These are phyloP conservation scores for Wallacemonas rigidus DNA, from an alignment of 208 protist genomes.

Conservation along the genomic window DNA sequence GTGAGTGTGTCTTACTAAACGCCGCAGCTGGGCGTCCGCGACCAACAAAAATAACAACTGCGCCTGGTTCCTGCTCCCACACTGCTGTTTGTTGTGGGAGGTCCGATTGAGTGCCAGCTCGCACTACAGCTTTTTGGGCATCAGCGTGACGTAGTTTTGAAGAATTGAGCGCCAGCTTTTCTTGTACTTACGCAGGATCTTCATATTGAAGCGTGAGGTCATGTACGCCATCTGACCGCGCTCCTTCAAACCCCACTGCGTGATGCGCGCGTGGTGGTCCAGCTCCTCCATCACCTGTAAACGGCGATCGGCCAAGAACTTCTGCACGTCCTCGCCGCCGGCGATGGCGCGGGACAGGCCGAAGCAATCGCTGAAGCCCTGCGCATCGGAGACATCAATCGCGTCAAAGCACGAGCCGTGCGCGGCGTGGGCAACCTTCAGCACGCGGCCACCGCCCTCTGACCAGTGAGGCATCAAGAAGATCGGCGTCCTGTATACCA, in stretches of 20 bases:
- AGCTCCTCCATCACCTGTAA: slow-evolving; percentile 91
- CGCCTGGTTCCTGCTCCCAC: too few relatives aligned
- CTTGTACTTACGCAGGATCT: slow-evolving; percentile 90
- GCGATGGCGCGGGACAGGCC: slow-evolving; percentile 77
- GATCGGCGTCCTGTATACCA: slow-evolving; percentile 85
- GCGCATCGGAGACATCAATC: slow-evolving; percentile 88
- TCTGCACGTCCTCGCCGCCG: slow-evolving; percentile 64
- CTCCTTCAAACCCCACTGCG: slow-evolving; percentile 83
- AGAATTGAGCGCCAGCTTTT: slow-evolving; percentile 86
- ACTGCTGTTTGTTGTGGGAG: not conserved
- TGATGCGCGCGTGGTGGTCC: slow-evolving; percentile 79
- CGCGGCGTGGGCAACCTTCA: slow-evolving; percentile 87
- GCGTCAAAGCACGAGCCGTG: slow-evolving; percentile 89
- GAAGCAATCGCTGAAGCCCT: slow-evolving; percentile 92
- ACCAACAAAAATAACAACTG: not conserved
- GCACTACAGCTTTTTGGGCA: slow-evolving; percentile 54
- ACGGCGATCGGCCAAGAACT: slow-evolving; percentile 78
- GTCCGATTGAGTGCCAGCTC: too few relatives aligned
- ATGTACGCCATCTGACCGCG: slow-evolving; percentile 89
- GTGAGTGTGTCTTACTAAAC: not conserved
- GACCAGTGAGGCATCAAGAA: slow-evolving; percentile 91
- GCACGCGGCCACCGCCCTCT: slow-evolving; percentile 81
- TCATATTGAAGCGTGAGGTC: slow-evolving; percentile 88
- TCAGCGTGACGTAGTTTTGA: slow-evolving; percentile 85
- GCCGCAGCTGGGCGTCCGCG: not conserved